phyloP scores from a whole-genome alignment of 345 rosid genomes.

The Mallotus nudiflorus region DNA sequence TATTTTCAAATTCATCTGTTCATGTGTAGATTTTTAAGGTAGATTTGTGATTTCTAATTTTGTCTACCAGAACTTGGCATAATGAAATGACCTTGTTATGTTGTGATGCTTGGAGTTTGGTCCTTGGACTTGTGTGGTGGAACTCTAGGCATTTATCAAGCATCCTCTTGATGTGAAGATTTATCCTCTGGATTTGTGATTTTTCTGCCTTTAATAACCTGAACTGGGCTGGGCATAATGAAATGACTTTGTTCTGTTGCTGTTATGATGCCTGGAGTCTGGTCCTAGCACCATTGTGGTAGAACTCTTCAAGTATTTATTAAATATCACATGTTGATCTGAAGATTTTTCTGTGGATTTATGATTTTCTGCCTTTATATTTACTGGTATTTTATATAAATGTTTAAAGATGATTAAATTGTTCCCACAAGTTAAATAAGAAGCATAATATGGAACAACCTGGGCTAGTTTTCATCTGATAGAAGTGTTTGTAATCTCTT shows the following conservation, averaged over 20 bases:
- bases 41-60: no score
- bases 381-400: not conserved
- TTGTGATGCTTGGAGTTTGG: not conserved
- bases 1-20: no score
- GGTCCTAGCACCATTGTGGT: not conserved
- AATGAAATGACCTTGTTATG: not conserved
- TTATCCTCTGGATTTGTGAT: not conserved
- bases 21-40: no score
- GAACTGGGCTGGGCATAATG: not conserved
- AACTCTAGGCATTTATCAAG: not conserved
- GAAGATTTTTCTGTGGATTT: not conserved
- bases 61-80: no score
- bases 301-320: not conserved
- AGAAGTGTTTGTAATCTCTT: not conserved
- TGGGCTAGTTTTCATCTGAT: not conserved
- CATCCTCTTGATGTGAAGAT: not conserved
- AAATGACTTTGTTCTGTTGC: not conserved
- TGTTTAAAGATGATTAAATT: not conserved
- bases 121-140: no score
- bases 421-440: not conserved
- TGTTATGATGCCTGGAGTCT: not conserved
- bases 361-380: conserved; percentile 1
- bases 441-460: not conserved
- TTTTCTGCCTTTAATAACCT: not conserved
- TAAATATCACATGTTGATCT: not conserved